Evolutionary conservation across 2,329 filamentous ascomycete genomes (phyloP), one percentile per base, ranked within the genome.

Genomic region (Erysiphe neolycopersici): DNA sequence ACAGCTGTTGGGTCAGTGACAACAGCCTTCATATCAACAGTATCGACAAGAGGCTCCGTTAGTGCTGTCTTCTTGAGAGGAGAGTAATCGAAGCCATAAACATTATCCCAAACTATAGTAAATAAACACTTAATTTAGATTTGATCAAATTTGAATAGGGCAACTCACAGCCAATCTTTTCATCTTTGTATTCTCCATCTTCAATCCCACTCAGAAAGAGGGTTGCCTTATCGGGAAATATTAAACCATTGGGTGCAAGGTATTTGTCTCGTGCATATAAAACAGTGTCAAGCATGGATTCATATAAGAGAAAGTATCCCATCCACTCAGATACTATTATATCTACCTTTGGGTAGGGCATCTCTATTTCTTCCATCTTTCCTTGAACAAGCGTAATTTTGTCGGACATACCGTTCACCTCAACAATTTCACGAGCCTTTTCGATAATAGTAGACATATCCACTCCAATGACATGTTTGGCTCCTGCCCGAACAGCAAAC

Each of bases 281-380:
- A 42, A 98, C 89, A 30, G 89, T 98, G 65, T 98, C 89, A 58
- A 98, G 64, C 89, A 98, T 98, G 72, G 73, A 81, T 73, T 98
- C 89, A 64, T 98, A 98, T 48, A 98, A 75, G 43, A 98, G 67
- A 68, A 95, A 95, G 67, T 98, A 98, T 31, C 89, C 89, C 89
- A 98, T 98, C 89, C 89, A 98, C 68, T 98, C 89, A 1, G 87
- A 95, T 60, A 98, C 92, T 64, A 98, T 98, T 60, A 98, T 98
- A 59, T 98, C 89, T 51, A 98, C 89, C 64, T 95, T 81, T 56
- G 83, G 79, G 63, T 79, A 93, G 17, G 89, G 89, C 49, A 98
- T 68, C 57, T 79, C 68, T 39, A 98, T 84, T 65, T 98, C 89
- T 67, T 98, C 89, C 89, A 98, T 98, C 73, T 98, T 98, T 60